Evolutionary conservation across 228 moss, liverwort and hornwort species (phyloP).

Genomic region (Sphagnum magellanicum): DNA sequence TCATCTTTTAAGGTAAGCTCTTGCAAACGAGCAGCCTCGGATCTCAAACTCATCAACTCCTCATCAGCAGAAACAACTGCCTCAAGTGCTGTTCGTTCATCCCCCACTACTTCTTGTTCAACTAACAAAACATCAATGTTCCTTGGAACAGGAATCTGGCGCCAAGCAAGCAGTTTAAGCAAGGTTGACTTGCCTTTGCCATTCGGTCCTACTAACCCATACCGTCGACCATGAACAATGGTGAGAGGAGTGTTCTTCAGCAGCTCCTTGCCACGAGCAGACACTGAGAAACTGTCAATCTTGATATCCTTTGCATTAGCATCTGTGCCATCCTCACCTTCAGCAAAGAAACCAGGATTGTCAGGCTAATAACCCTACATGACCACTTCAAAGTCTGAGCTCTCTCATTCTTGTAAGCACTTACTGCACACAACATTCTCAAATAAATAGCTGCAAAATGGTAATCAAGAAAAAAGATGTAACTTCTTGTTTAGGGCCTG

Average conservation of each 20-base stretch:
- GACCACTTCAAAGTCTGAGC: no score
- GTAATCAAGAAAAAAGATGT: neutral
- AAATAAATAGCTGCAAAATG: neutral
- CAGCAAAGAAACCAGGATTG: constrained; percentile 1
- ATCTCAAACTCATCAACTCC: constrained; percentile 68
- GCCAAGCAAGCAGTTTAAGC: constrained; percentile 92
- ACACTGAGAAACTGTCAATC: constrained; percentile 87
- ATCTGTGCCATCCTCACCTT: constrained; percentile 61
- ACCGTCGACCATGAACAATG: constrained; percentile 86
- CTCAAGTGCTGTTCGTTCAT: constrained; percentile 70
- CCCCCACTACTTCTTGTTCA: constrained; percentile 96
- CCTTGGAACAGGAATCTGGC: constrained; percentile 97
- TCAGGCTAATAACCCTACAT: neutral
- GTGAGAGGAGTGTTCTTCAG: constrained; percentile 78
- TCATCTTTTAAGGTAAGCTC: constrained; percentile 34
- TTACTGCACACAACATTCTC: neutral
- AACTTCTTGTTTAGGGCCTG: no score
- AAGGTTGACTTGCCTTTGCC: constrained; percentile 95
- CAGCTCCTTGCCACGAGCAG: constrained; percentile 89
- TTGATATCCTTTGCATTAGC: constrained; percentile 91
- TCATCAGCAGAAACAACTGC: constrained; percentile 90
- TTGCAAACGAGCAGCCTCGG: constrained; percentile 64
- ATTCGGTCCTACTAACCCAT: constrained; percentile 91
- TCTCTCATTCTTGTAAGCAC: no score
- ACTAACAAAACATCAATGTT: constrained; percentile 95